Base-by-base conservation (phyloP, 441 rosid species). In the Dalechampia spathulata region DNA sequence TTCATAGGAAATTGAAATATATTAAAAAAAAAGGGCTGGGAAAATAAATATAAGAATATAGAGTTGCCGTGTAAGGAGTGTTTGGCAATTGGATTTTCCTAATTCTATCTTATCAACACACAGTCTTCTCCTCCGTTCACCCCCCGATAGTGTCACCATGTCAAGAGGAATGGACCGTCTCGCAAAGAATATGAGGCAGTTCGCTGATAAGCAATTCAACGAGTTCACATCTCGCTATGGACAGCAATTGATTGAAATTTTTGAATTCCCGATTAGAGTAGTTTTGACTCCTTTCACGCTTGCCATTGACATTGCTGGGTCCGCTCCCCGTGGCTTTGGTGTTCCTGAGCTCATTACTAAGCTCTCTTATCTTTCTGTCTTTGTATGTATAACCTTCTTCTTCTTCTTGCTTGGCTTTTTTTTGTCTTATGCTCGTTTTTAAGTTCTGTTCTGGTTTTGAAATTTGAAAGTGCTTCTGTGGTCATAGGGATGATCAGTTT, bases 261-360 rank as follows among this genome's bases (percentile, higher is more conserved):
- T 83, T 36, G 92, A 85, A 14, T 81, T 83, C 68, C 96, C 95
- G 6, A 63, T 85, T 53, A 90, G 80, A 73, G 58, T 90, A 28
- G 83, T 90, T 11, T 62, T 85, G 60, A 82, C 92, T 67, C 98
- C 94, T 47, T 72, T 87, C 75, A 82, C 96, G 26, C 87, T 90
- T 68, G 96, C 96, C 53, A 83, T 81, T 55, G 89, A 78, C 78
- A 61, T 87, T 59, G 96, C 78, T 61, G 98, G 98, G 63, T 87
- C 95, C 45, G 98, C 96, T 36, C 90, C 88, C 57, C 93, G 92
- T 39, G 96, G 88, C 10, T 85, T 85, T 52, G 96, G 98, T 65
- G 66, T 85, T 62, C 92, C 93, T 16, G 85, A 91, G 65, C 68
- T 91, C 67, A 72, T 87, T 69, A 72, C 87, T 68, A 87, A 80